These are phyloP conservation scores for Gossypium mustelinum DNA, from an alignment of 345 rosid species.

Conservation along the genomic window DNA sequence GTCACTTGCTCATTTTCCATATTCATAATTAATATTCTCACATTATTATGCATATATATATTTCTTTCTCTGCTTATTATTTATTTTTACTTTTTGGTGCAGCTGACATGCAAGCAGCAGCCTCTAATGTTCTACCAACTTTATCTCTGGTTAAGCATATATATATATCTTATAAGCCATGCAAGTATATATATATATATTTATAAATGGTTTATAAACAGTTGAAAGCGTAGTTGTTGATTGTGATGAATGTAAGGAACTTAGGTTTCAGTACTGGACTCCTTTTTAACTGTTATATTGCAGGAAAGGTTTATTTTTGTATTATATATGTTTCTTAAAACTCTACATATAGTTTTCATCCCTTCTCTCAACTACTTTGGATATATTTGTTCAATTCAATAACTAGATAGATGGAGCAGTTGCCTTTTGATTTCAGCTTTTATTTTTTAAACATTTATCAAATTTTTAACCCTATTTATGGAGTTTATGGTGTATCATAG, in stretches of 20 bases:
- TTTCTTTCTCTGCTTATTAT: background rate
- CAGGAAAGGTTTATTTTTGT: constrained; percentile 4
- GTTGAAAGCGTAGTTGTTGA: constrained; percentile 2
- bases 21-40: background rate
- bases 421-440: too few relatives aligned
- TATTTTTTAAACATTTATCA: too few relatives aligned
- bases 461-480: too few relatives aligned
- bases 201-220: background rate
- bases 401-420: background rate
- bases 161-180: background rate
- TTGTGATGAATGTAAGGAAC: background rate
- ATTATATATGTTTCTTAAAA: background rate
- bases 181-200: background rate
- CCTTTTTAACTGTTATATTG: background rate
- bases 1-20: too few relatives aligned
- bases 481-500: too few relatives aligned
- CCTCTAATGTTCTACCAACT: background rate
- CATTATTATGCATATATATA: background rate
- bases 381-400: background rate
- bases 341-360: background rate
- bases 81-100: background rate
- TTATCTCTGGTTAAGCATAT: background rate
- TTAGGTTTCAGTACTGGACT: background rate
- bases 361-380: background rate
- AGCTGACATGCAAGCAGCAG: constrained; percentile 1